Conservation (phyloP, 306 rosid genomes). For the Echinosophora koreensis region DNA sequence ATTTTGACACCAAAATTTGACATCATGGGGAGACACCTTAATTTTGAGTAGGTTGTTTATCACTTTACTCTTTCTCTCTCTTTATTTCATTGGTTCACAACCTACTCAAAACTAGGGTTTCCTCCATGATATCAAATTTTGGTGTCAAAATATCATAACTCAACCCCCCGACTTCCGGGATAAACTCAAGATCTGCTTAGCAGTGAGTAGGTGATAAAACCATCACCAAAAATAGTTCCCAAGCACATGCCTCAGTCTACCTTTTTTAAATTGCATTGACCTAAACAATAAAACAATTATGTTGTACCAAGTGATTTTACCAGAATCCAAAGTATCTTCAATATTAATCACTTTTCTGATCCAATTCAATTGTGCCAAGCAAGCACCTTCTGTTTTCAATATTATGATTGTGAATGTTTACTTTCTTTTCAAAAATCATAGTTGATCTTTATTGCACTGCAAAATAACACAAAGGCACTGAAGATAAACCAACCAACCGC, state of each 20-base stretch:
- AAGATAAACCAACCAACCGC: conserved; percentile 77
- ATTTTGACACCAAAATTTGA: too few species aligned
- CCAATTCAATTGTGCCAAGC: conserved; percentile 32
- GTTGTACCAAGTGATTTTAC: conserved; percentile 42
- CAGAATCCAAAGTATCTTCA: conserved; percentile 38
- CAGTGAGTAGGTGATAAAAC: conserved; percentile 40
- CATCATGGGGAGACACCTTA: too few species aligned
- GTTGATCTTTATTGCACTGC: background rate
- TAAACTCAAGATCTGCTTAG: background rate
- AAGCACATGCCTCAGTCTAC: conserved; percentile 37
- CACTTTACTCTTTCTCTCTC: too few species aligned
- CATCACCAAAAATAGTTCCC: conserved; percentile 23
- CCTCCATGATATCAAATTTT: too few species aligned
- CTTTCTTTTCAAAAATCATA: conserved; percentile 31
- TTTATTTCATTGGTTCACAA: too few species aligned
- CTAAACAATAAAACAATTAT: conserved; percentile 38
- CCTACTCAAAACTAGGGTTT: too few species aligned
- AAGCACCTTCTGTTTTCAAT: background rate
- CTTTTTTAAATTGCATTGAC: conserved; percentile 25
- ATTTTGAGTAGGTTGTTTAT: too few species aligned
- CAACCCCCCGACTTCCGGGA: background rate
- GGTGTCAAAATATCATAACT: too few species aligned
- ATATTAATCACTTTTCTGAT: conserved; percentile 9
- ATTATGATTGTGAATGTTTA: background rate
- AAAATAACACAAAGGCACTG: conserved; percentile 50